These are phyloP conservation scores for Hortaea werneckii DNA, from an alignment of 2,329 filamentous ascomycete genomes.

Conservation along the genomic window DNA sequence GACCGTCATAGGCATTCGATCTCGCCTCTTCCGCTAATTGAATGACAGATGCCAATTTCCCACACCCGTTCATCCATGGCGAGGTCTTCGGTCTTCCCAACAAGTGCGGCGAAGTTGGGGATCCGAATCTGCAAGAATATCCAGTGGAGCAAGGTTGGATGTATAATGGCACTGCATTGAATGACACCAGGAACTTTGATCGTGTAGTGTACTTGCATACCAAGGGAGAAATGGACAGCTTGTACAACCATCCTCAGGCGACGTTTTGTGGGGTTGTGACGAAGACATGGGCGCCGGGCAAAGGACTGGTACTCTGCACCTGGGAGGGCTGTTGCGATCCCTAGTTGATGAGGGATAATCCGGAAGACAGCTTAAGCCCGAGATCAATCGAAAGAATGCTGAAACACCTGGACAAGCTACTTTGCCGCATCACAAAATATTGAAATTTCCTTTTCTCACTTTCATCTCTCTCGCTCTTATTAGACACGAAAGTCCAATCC, in stretches of 20 bases:
- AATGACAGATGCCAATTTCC: background rate
- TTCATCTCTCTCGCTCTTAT: too few relatives aligned
- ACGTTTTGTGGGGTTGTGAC: background rate
- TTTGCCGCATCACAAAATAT: too few relatives aligned
- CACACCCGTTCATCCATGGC: background rate
- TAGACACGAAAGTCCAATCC: too few relatives aligned
- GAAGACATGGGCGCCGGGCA: background rate
- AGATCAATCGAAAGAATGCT: too few relatives aligned
- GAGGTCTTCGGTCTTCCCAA: background rate
- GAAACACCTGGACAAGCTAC: too few relatives aligned
- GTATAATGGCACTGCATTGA: background rate
- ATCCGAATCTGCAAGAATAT: background rate
- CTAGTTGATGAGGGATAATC: too few relatives aligned
- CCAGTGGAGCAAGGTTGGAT: background rate
- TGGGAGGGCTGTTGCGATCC: background rate
- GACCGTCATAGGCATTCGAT: background rate
- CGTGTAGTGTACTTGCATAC: background rate
- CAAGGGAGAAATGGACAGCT: background rate
- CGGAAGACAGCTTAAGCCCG: too few relatives aligned
- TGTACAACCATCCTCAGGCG: background rate
- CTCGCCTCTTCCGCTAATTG: background rate
- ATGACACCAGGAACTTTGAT: background rate
- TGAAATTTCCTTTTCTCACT: too few relatives aligned
- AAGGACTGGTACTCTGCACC: background rate
- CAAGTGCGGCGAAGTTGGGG: background rate